These are phyloP conservation scores for Serendipita sp. DNA, from an alignment of 768 basidiomycete genomes.

Conservation along the genomic window DNA sequence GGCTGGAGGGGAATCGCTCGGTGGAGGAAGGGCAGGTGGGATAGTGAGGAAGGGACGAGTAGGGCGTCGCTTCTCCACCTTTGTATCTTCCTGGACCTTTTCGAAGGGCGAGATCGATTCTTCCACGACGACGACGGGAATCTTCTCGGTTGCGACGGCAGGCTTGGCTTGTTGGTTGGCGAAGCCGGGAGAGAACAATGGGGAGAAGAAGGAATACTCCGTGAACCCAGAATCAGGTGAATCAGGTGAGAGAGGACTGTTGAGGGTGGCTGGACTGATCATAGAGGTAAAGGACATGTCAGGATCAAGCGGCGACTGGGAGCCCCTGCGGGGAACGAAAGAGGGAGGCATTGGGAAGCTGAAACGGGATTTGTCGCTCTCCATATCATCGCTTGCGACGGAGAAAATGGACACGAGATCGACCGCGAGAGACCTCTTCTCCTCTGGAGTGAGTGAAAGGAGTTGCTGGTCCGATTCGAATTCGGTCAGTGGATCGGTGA, in stretches of 20 bases:
- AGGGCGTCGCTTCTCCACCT: background rate
- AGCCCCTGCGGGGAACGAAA: background rate
- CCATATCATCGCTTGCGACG: background rate
- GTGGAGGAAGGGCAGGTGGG: background rate
- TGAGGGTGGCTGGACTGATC: background rate
- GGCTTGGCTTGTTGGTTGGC: too few relatives aligned
- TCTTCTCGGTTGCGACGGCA: background rate
- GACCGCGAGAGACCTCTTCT: background rate
- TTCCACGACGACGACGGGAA: background rate
- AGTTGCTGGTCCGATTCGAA: background rate
- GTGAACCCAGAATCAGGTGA: background rate
- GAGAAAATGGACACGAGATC: slow-evolving; percentile 5
- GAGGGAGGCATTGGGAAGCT: slow-evolving; percentile 4
- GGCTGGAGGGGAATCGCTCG: background rate
- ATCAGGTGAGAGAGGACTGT: background rate
- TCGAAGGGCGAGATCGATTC: slow-evolving; percentile 1
- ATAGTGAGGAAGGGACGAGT: background rate
- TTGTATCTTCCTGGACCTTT: background rate
- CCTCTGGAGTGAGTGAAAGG: background rate
- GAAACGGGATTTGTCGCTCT: background rate
- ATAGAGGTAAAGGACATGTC: background rate
- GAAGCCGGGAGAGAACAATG: background rate
- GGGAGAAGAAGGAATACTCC: slow-evolving; percentile 5
- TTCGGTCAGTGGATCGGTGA: background rate
- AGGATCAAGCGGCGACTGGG: background rate